A percentile compares a stretch with the other conserved stretches of the same genome.
Conservation (phyloP, 208 protist genomes). For the Crithidia brevicula region DNA sequence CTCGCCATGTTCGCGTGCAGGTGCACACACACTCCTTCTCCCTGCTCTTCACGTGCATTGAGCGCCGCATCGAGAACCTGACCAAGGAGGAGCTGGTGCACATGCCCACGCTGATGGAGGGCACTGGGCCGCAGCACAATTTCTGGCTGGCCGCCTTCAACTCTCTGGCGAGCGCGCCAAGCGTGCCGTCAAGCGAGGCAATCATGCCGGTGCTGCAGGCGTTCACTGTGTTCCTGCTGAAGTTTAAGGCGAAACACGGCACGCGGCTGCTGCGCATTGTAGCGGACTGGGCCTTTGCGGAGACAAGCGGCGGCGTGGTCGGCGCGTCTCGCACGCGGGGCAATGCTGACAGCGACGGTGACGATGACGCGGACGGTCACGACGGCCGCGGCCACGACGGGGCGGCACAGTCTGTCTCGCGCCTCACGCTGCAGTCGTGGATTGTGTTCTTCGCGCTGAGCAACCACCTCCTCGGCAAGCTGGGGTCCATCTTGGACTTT, state of each 20-base stretch:
- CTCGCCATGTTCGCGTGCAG: slow-evolving; percentile 52
- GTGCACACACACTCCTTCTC: slow-evolving; percentile 74
- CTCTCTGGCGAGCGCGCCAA: slow-evolving; percentile 57
- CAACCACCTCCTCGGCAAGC: slow-evolving; percentile 76
- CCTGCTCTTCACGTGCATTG: slow-evolving; percentile 74
- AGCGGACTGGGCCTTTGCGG: slow-evolving; percentile 84
- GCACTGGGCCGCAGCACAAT: slow-evolving; percentile 59
- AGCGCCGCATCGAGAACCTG: slow-evolving; percentile 67
- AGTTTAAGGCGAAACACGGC: slow-evolving; percentile 90
- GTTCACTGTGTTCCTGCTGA: slow-evolving; percentile 85
- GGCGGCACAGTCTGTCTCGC: slow-evolving; percentile 38
- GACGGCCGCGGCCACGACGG: slow-evolving; percentile 30
- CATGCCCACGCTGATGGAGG: slow-evolving; percentile 66
- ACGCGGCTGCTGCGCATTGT: slow-evolving; percentile 59
- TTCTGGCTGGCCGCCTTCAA: slow-evolving; percentile 86
- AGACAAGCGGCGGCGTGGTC: slow-evolving; percentile 25
- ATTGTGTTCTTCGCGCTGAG: slow-evolving; percentile 81
- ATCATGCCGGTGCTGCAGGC: slow-evolving; percentile 74
- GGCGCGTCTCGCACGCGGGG: slow-evolving; percentile 10
- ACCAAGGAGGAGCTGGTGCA: slow-evolving; percentile 74
- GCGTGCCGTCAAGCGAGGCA: slow-evolving; percentile 68
- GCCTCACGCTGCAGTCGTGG: slow-evolving; percentile 70
- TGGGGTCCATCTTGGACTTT: slow-evolving; percentile 85
- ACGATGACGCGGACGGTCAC: slow-evolving; percentile 21
- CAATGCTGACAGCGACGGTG: slow-evolving; percentile 17